Evolutionary conservation across 257 asterid species (phyloP).

Genomic region (Fraxinus anomala): DNA sequence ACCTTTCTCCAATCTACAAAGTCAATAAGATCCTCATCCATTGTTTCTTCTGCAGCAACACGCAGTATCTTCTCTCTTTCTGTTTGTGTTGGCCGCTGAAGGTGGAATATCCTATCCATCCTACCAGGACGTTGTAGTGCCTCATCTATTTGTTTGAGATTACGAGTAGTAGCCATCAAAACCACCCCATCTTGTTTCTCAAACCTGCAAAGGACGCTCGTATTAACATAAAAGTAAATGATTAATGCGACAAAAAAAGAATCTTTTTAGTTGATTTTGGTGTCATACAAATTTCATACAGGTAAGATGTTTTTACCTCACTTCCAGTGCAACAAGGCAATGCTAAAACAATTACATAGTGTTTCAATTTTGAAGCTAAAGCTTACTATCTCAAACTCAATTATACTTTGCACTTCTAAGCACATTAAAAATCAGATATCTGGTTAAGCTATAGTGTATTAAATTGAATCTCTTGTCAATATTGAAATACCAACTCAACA

Average conservation of each 20-base stretch:
- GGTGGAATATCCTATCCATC: conserved; percentile 96
- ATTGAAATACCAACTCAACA: neutral
- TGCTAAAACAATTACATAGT: neutral
- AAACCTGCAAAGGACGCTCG: conserved; percentile 53
- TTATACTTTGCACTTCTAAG: neutral
- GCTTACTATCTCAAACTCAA: neutral
- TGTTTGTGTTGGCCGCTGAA: conserved; percentile 77
- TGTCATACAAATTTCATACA: conserved; percentile 10
- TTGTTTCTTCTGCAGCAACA: conserved; percentile 77
- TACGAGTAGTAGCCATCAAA: conserved; percentile 95
- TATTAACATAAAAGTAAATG: conserved; percentile 11
- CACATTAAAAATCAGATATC: neutral
- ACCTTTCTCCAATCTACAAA: conserved; percentile 95
- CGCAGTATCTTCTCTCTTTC: conserved; percentile 84
- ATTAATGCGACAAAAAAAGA: conserved; percentile 19
- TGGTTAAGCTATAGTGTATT: neutral
- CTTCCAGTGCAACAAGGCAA: conserved; percentile 6
- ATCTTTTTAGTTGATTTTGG: conserved; percentile 10
- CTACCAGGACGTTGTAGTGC: conserved; percentile 98
- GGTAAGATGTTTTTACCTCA: conserved; percentile 3
- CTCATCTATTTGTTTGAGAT: conserved; percentile 82
- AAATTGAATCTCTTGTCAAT: neutral
- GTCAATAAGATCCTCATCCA: conserved; percentile 84
- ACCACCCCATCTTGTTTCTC: conserved; percentile 99
- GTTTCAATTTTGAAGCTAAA: neutral